Conservation (phyloP, 192 early-diverging fungal species). For the Gonapodya sp. region DNA sequence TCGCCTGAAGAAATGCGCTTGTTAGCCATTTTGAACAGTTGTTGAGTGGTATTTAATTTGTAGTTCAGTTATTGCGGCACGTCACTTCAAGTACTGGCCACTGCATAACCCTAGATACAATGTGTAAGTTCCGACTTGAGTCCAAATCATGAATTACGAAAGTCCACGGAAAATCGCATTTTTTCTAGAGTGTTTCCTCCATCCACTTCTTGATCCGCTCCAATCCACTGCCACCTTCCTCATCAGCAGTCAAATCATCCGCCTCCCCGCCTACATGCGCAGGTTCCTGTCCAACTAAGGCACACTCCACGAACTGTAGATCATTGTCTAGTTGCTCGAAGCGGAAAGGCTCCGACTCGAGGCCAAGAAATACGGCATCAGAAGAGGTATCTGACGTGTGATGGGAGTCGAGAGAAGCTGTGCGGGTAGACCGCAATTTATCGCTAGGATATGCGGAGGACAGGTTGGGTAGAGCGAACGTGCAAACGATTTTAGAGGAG, state of each 20-base stretch:
- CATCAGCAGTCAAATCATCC: neutral
- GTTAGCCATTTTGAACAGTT: no score
- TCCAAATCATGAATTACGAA: no score
- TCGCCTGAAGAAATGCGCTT: no score
- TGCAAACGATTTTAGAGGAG: neutral
- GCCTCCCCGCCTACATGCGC: neutral
- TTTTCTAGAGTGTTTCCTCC: neutral
- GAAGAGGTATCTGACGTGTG: conserved; percentile 35
- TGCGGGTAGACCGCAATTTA: conserved; percentile 51
- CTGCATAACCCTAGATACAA: no score
- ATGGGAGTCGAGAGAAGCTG: conserved; percentile 54
- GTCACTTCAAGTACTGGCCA: no score
- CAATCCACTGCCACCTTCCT: neutral
- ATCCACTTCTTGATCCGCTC: neutral
- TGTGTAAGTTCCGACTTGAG: no score
- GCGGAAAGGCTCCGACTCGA: conserved; percentile 67
- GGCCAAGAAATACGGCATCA: conserved; percentile 62
- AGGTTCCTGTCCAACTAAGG: conserved; percentile 25
- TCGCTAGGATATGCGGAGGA: conserved; percentile 30
- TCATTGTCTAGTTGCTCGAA: conserved; percentile 71
- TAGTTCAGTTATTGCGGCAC: no score
- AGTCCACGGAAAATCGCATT: no score
- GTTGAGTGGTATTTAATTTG: no score
- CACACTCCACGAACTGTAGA: conserved; percentile 54
- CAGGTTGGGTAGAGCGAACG: neutral